Evolutionary conservation across 1,284 basidiomycete genomes (phyloP).

Genomic region (Cryptococcus hybrid): DNA sequence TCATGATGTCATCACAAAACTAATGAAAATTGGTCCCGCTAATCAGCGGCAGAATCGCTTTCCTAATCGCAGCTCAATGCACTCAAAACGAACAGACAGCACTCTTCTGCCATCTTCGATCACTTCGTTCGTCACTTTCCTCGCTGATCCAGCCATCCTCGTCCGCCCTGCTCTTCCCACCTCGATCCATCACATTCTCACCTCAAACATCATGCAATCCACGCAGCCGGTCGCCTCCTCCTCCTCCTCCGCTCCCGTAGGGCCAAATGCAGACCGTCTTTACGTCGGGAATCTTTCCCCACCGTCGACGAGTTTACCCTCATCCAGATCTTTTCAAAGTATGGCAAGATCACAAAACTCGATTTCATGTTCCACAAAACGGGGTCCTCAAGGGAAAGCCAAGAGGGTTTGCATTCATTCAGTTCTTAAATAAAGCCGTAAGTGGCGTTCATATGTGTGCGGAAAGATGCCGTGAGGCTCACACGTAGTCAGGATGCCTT

Average conservation of each 20-base stretch:
- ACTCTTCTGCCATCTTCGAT: too few relatives aligned
- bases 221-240: conserved; percentile 9
- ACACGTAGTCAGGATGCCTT: conserved; percentile 66
- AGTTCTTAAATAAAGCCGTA: conserved; percentile 76
- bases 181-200: too few relatives aligned
- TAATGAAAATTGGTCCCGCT: too few relatives aligned
- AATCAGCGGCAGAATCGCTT: too few relatives aligned
- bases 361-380: conserved; percentile 95
- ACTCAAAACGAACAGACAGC: too few relatives aligned
- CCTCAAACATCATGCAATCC: conserved; percentile 5
- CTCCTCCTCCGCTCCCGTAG: conserved; percentile 1
- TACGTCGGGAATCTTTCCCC: conserved; percentile 88
- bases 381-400: conserved; percentile 86
- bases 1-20: too few relatives aligned
- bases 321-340: conserved; percentile 84
- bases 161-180: too few relatives aligned
- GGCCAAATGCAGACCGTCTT: conserved; percentile 56
- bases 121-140: too few relatives aligned
- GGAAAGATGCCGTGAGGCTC: not conserved
- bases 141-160: too few relatives aligned
- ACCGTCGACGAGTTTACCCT: conserved; percentile 90
- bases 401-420: conserved; percentile 91
- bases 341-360: conserved; percentile 85
- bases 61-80: too few relatives aligned
- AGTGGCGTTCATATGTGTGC: conserved; percentile 48